Percentiles rank a stretch among this genome's conserved stretches.
Evolutionary conservation across 2,329 filamentous ascomycete genomes (phyloP).

Genomic region (Beauveria brongniartii): DNA sequence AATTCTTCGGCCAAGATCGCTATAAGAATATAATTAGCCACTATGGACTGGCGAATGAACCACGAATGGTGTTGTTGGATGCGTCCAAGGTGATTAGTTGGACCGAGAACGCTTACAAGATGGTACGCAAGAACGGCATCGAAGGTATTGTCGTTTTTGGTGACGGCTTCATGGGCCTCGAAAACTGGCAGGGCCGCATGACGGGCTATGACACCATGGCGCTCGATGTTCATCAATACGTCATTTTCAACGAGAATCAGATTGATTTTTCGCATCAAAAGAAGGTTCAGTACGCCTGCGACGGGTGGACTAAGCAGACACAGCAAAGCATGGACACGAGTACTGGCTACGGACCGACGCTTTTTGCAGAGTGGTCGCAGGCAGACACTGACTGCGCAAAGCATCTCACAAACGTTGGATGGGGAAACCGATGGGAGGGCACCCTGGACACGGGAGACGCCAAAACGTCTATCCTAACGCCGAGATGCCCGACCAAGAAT

Average conservation of each 20-base stretch:
- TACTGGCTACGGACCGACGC: constrained; percentile 83
- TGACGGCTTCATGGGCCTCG: constrained; percentile 87
- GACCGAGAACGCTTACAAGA: constrained; percentile 64
- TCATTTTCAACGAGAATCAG: constrained; percentile 91
- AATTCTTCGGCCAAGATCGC: constrained; percentile 87
- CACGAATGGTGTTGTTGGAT: constrained; percentile 70
- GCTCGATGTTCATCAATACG: constrained; percentile 97
- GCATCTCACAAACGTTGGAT: constrained; percentile 81
- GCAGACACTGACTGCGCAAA: constrained; percentile 90
- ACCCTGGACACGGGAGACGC: constrained; percentile 64
- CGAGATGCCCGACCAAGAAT: constrained; percentile 64
- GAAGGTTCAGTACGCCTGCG: constrained; percentile 82
- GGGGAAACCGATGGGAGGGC: constrained; percentile 86
- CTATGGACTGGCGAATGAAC: constrained; percentile 93
- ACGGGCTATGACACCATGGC: constrained; percentile 63
- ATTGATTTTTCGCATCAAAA: constrained; percentile 72
- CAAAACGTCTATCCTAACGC: constrained; percentile 54
- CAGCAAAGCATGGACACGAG: constrained; percentile 60
- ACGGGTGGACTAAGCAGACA: constrained; percentile 77
- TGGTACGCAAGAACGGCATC: constrained; percentile 71
- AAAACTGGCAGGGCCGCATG: constrained; percentile 83
- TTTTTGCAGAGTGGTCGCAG: constrained; percentile 96
- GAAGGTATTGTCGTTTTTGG: constrained; percentile 71
- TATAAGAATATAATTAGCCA: constrained; percentile 89
- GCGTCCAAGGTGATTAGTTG: constrained; percentile 63